phyloP scores from a whole-genome alignment of 1,139 yeast genomes.

The Candida tropicalis region DNA sequence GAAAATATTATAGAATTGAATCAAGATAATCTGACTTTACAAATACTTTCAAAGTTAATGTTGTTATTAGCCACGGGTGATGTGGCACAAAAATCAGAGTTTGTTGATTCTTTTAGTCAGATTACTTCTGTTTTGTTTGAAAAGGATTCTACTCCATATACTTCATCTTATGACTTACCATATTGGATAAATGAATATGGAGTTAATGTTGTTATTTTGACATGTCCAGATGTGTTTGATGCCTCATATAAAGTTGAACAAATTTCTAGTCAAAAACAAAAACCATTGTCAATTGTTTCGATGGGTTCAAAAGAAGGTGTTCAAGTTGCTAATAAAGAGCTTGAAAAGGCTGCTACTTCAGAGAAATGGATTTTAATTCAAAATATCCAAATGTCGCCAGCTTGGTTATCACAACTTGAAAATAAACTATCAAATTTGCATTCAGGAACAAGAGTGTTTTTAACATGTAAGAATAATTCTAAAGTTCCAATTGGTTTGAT shows the following conservation, averaged over 20 bases:
- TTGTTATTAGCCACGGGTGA: conserved; percentile 11
- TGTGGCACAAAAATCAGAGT: conserved; percentile 3
- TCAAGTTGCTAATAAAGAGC: conserved; percentile 54
- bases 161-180: conserved; percentile 19
- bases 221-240: conserved; percentile 67
- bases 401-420: conserved; percentile 62
- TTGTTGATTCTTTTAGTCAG: conserved; percentile 19
- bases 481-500: conserved; percentile 56
- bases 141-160: conserved; percentile 9
- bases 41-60: conserved; percentile 12
- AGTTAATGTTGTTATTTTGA: conserved; percentile 50
- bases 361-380: conserved; percentile 77
- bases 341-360: conserved; percentile 44
- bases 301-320: conserved; percentile 79
- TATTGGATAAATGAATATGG: conserved; percentile 21
- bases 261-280: conserved; percentile 33
- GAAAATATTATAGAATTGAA: conserved; percentile 15
- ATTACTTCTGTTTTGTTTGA: conserved; percentile 12
- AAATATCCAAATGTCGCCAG: conserved; percentile 71
- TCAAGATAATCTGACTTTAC: conserved; percentile 23
- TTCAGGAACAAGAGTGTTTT: conserved; percentile 51
- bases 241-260: conserved; percentile 58
- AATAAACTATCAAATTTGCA: conserved; percentile 37
- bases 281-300: conserved; percentile 51
- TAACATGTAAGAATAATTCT: conserved; percentile 58